A percentile compares a stretch with the other conserved stretches of the same genome.
phyloP scores from a whole-genome alignment of 2,329 filamentous ascomycete species.

The Byssoonygena ceratinophila region DNA sequence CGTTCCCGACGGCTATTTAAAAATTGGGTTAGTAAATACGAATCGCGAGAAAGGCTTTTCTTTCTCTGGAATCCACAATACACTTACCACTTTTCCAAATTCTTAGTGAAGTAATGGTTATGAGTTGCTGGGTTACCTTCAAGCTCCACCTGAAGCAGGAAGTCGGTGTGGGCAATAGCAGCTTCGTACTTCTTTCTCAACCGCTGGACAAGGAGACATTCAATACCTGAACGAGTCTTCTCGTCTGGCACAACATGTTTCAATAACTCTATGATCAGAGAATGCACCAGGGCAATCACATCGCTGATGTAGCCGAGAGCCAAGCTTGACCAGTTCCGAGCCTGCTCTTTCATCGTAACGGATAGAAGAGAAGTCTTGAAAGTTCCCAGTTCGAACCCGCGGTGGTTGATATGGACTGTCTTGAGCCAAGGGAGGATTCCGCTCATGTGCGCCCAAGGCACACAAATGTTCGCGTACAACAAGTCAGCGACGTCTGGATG shows the following conservation, averaged over 20 bases:
- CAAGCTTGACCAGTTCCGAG: conserved; percentile 44
- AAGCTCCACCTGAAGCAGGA: conserved; percentile 46
- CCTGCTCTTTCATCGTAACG: conserved; percentile 43
- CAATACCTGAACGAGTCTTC: conserved; percentile 36
- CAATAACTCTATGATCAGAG: conserved; percentile 42
- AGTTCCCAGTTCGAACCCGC: conserved; percentile 48
- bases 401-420: conserved; percentile 35
- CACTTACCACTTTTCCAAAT: conserved; percentile 31
- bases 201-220: conserved; percentile 36
- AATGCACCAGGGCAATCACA: conserved; percentile 43
- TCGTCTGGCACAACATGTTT: conserved; percentile 36
- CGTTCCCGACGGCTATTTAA: not conserved
- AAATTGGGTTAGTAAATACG: not conserved
- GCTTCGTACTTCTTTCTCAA: conserved; percentile 38
- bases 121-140: conserved; percentile 39
- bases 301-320: conserved; percentile 43
- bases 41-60: too few species aligned
- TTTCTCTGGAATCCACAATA: too few species aligned
- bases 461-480: conserved; percentile 7
- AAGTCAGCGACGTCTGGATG: conserved; percentile 17
- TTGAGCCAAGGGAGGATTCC: conserved; percentile 40
- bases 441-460: conserved; percentile 13
- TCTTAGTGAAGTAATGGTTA: conserved; percentile 44
- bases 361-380: conserved; percentile 28
- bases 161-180: conserved; percentile 41